A percentile compares a stretch with the other conserved stretches of the same genome.
These are phyloP conservation scores for Dillenia turbinata DNA, from an alignment of 164 flowering plant genomes.

Conservation along the genomic window DNA sequence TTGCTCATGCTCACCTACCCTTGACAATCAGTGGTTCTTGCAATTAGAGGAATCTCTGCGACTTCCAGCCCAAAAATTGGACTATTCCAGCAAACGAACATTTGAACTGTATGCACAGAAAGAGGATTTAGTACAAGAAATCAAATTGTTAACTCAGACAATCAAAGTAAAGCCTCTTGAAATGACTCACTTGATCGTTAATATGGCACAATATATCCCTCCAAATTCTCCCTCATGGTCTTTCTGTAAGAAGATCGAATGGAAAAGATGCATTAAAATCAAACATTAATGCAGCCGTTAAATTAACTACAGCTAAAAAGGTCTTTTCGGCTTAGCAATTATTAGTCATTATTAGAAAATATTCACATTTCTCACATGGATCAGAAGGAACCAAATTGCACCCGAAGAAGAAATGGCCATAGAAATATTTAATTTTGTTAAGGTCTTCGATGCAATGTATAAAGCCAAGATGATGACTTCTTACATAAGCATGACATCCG, in stretches of 20 bases:
- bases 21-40: constrained; percentile 37
- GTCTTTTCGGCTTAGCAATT: too few relatives aligned
- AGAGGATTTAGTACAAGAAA: not conserved
- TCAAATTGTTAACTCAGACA: not conserved
- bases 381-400: too few relatives aligned
- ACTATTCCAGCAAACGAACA: constrained; percentile 51
- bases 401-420: too few relatives aligned
- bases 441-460: too few relatives aligned
- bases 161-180: not conserved
- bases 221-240: constrained; percentile 56
- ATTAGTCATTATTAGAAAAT: too few relatives aligned
- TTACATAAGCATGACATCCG: too few relatives aligned
- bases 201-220: constrained; percentile 78
- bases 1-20: constrained; percentile 38
- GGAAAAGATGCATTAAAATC: not conserved
- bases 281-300: too few relatives aligned
- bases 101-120: constrained; percentile 29
- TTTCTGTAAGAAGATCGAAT: constrained; percentile 34
- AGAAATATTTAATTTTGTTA: too few relatives aligned
- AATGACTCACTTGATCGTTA: constrained; percentile 66
- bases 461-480: too few relatives aligned
- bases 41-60: constrained; percentile 73
- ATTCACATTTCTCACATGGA: too few relatives aligned
- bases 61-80: constrained; percentile 47
- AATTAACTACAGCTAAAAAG: too few relatives aligned